Evolutionary conservation across 805 yeast species (phyloP), one percentile per base, ranked within the genome.

Genomic region (Limtongia smithiae): DNA sequence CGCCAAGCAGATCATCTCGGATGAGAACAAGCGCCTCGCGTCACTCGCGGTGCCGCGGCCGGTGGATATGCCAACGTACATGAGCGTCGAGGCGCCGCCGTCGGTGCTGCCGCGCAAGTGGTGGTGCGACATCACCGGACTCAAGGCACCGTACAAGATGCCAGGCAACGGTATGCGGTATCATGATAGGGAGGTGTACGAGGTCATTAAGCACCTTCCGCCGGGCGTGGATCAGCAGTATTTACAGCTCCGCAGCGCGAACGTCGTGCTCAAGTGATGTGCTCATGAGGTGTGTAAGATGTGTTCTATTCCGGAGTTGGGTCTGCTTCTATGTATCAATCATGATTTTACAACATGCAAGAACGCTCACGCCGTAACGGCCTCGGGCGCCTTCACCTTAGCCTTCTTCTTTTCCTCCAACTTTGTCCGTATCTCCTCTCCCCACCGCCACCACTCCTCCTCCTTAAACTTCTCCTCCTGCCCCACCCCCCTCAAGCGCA

Each of bases 171-270:
- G 84, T 36, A 70, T 91, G 44, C 72, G 96, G 48, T 91, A 81
- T 65, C 81, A 85, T 66, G 83, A 91, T 64, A 80, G 80, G 44
- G 97, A 91, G 66, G 82, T 91, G 27, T 90, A 80, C 65, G 85
- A 82, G 41, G 83, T 87, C 31, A 72, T 78, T 44, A 80, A 80
- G 64, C 79, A 80, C 55, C 79, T 91, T 81, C 83, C 89, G 1
- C 86, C 94, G 2, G 96, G 96, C 21, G 84, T 85, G 25, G 97
- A 91, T 67, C 97, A 91, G 68, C 94, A 89, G 66, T 91, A 89
- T 65, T 72, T 91, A 62, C 85, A 85, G 57, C 71, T 91, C 52
- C 76, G 97, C 60, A 87, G 85, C 45, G 97, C 96, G 34, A 85
- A 91, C 64, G 88, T 90, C 15, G 79, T 91, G 7, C 72, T 90